Percentiles rank a stretch among this genome's conserved stretches.
These are phyloP conservation scores for Penicillium pancosmium DNA, from an alignment of 495 filamentous ascomycete species.

Conservation along the genomic window DNA sequence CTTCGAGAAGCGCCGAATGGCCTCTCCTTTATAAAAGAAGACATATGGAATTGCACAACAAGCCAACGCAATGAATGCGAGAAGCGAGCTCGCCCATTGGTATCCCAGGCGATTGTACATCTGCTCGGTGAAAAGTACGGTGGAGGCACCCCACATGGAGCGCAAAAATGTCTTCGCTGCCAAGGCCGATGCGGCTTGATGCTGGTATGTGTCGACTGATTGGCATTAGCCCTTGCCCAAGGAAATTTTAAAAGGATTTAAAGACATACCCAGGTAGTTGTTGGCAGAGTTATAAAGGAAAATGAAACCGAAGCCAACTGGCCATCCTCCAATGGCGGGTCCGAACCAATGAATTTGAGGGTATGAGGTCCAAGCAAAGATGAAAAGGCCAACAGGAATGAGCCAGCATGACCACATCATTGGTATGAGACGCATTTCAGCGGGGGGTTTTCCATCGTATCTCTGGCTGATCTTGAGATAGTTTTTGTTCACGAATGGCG, in stretches of 20 bases:
- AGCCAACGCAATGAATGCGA: slow-evolving; percentile 69
- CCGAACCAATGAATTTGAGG: slow-evolving; percentile 67
- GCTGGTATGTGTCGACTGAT: slow-evolving; percentile 76
- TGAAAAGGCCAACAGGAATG: slow-evolving; percentile 76
- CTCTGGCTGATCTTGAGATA: slow-evolving; percentile 64
- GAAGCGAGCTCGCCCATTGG: slow-evolving; percentile 73
- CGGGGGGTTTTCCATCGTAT: slow-evolving; percentile 68
- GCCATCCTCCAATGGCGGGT: slow-evolving; percentile 70
- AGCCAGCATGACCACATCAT: slow-evolving; percentile 87
- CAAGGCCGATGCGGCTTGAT: slow-evolving; percentile 83
- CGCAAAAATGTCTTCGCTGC: slow-evolving; percentile 82
- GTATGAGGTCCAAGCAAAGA: slow-evolving; percentile 84
- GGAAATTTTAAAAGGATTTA: too few species aligned
- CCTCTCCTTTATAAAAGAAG: slow-evolving; percentile 74
- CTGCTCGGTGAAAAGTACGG: slow-evolving; percentile 77
- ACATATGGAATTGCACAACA: slow-evolving; percentile 78
- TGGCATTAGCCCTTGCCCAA: slow-evolving; percentile 15
- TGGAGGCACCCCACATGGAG: slow-evolving; percentile 75
- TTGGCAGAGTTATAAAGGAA: slow-evolving; percentile 85
- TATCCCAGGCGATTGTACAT: slow-evolving; percentile 75
- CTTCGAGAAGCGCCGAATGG: slow-evolving; percentile 63
- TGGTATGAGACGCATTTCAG: slow-evolving; percentile 75
- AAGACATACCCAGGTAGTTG: slow-evolving; percentile 64
- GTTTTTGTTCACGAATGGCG: slow-evolving; percentile 74
- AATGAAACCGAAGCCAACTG: slow-evolving; percentile 83